These are phyloP conservation scores for Phytophthora vignae DNA, from an alignment of 352 stramenopile species.

Conservation along the genomic window DNA sequence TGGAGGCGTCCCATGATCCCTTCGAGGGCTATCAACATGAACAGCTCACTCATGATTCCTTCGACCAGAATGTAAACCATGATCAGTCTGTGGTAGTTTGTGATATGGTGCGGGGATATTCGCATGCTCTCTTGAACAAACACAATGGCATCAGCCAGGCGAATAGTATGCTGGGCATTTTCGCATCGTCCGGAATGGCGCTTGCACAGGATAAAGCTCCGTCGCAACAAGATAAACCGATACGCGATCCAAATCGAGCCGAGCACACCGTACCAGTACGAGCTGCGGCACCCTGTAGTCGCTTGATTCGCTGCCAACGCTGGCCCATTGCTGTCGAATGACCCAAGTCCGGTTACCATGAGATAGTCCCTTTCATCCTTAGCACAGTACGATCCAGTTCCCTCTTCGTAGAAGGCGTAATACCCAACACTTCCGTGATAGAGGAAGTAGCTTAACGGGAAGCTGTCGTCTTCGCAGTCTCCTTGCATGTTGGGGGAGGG, in stretches of 20 bases:
- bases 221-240: slow-evolving; percentile 13
- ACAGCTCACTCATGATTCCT: slow-evolving; percentile 36
- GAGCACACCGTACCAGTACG: slow-evolving; percentile 24
- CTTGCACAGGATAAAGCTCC: slow-evolving; percentile 22
- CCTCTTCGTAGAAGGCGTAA: slow-evolving; percentile 32
- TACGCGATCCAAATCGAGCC: slow-evolving; percentile 22
- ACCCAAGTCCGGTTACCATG: slow-evolving; percentile 9
- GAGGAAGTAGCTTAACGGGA: background rate
- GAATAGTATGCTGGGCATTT: background rate
- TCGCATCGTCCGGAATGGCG: slow-evolving; percentile 9
- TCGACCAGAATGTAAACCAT: slow-evolving; percentile 34
- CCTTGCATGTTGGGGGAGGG: background rate
- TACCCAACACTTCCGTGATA: background rate
- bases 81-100: slow-evolving; percentile 25
- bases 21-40: slow-evolving; percentile 34
- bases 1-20: slow-evolving; percentile 15
- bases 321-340: slow-evolving; percentile 25
- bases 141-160: slow-evolving; percentile 17
- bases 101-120: slow-evolving; percentile 25
- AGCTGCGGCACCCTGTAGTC: slow-evolving; percentile 2
- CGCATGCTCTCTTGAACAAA: slow-evolving; percentile 35
- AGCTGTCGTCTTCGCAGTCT: background rate
- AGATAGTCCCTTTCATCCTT: slow-evolving; percentile 20
- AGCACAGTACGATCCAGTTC: slow-evolving; percentile 19
- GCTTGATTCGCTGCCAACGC: slow-evolving; percentile 7